Evolutionary conservation across 163 green algal species (phyloP).

Genomic region (Prototheca wickerhamii): DNA sequence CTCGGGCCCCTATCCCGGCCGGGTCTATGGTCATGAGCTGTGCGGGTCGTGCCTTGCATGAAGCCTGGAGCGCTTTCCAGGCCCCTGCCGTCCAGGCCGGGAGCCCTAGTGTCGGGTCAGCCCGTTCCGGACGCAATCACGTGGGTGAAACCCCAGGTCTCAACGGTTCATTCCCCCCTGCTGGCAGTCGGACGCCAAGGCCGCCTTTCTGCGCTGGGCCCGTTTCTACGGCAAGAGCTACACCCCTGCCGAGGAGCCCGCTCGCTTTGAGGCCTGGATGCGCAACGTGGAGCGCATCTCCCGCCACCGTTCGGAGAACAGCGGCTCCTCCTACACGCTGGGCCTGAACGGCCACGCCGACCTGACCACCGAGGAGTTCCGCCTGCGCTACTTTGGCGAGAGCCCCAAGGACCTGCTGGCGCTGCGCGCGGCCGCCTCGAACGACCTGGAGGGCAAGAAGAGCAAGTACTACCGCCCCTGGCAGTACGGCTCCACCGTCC

Average conservation of each 20-base stretch:
- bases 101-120: too few species aligned
- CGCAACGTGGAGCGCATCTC: conserved; percentile 13
- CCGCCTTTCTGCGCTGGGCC: conserved; percentile 12
- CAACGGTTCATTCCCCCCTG: not conserved
- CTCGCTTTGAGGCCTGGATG: conserved; percentile 11
- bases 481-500: conserved; percentile 7
- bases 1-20: too few species aligned
- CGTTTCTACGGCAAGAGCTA: conserved; percentile 18
- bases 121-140: too few species aligned
- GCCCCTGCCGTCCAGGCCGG: too few species aligned
- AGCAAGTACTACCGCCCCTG: not conserved
- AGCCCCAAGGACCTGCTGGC: conserved; percentile 6
- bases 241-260: conserved; percentile 1
- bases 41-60: too few species aligned
- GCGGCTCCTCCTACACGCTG: conserved; percentile 8
- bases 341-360: conserved; percentile 49
- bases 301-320: conserved; percentile 11
- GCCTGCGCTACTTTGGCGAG: conserved; percentile 28
- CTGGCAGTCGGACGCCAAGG: conserved; percentile 2
- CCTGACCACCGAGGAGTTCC: conserved; percentile 57
- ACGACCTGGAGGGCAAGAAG: not conserved
- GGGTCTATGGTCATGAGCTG: too few species aligned
- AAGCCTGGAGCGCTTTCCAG: too few species aligned
- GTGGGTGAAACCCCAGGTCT: too few species aligned
- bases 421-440: not conserved